phyloP scores from a whole-genome alignment of 2,329 filamentous ascomycete species.

The Trichophaea hybrida region DNA sequence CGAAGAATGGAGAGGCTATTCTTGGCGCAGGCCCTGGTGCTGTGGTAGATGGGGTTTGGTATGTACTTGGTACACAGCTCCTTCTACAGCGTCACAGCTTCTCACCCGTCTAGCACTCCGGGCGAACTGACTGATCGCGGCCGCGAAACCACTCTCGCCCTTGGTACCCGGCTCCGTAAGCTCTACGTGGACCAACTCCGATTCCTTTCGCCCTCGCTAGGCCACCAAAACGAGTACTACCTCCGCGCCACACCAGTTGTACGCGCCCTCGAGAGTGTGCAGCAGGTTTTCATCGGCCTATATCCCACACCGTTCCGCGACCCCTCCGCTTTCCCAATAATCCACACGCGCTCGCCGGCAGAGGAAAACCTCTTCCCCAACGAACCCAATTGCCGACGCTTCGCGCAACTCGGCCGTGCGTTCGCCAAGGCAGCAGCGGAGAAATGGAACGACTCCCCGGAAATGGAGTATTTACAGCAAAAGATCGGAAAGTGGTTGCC shows the following conservation, averaged over 20 bases:
- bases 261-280: constrained; percentile 34
- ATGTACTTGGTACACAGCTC: constrained; percentile 34
- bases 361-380: constrained; percentile 75
- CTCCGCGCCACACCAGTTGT: constrained; percentile 37
- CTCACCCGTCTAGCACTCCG: constrained; percentile 31
- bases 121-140: constrained; percentile 64
- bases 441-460: constrained; percentile 59
- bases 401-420: constrained; percentile 48
- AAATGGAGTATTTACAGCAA: constrained; percentile 71
- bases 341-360: constrained; percentile 33
- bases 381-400: constrained; percentile 57
- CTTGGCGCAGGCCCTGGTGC: constrained; percentile 53
- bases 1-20: constrained; percentile 51
- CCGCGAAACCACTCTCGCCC: constrained; percentile 53
- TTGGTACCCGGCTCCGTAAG: constrained; percentile 52
- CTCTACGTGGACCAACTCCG: constrained; percentile 62
- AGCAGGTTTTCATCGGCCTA: constrained; percentile 60
- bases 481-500: constrained; percentile 79
- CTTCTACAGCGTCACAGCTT: constrained; percentile 1
- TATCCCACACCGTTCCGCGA: constrained; percentile 47
- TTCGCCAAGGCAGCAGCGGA: constrained; percentile 49
- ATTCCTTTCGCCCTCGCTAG: constrained; percentile 47
- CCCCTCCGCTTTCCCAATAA: constrained; percentile 27
- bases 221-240: constrained; percentile 47
- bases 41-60: constrained; percentile 69